Evolutionary conservation across 2,329 filamentous ascomycete species (phyloP).

Genomic region (Stylonectria norvegica): DNA sequence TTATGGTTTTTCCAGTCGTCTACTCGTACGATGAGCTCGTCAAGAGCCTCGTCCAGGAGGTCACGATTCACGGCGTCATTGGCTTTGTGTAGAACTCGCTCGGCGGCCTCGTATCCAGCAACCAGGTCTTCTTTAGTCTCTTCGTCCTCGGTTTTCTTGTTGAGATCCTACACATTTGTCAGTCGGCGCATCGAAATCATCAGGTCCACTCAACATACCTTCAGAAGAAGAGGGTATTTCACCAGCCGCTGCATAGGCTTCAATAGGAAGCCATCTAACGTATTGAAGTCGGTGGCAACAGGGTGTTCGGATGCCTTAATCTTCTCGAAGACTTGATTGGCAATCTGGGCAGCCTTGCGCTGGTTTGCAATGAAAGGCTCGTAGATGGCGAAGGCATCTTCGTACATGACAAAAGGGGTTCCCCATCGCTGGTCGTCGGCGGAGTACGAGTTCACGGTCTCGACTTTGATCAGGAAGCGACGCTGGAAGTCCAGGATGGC

Average conservation of each 20-base stretch:
- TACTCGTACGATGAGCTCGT: conserved; percentile 76
- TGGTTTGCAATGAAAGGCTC: conserved; percentile 98
- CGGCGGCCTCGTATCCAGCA: conserved; percentile 75
- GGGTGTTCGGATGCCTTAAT: conserved; percentile 70
- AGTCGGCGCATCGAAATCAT: conserved; percentile 13
- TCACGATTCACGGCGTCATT: conserved; percentile 91
- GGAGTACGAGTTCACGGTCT: conserved; percentile 86
- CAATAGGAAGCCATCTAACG: conserved; percentile 84
- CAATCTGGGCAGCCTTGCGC: conserved; percentile 81
- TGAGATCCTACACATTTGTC: conserved; percentile 62
- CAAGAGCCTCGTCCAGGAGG: conserved; percentile 75
- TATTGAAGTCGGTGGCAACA: conserved; percentile 83
- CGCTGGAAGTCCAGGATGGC: conserved; percentile 93
- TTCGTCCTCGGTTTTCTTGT: conserved; percentile 78
- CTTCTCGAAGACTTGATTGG: conserved; percentile 81
- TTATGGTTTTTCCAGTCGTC: conserved; percentile 97
- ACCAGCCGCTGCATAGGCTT: conserved; percentile 96
- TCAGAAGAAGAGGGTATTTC: conserved; percentile 88
- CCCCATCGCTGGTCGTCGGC: conserved; percentile 84
- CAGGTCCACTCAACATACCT: conserved; percentile 48
- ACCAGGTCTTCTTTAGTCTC: conserved; percentile 68
- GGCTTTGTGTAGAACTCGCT: conserved; percentile 76
- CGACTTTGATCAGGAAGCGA: conserved; percentile 89
- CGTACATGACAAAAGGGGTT: conserved; percentile 79
- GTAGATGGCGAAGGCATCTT: conserved; percentile 87